phyloP scores from a whole-genome alignment of 2,329 filamentous ascomycete species.

The Ascochyta clinopodiicola region DNA sequence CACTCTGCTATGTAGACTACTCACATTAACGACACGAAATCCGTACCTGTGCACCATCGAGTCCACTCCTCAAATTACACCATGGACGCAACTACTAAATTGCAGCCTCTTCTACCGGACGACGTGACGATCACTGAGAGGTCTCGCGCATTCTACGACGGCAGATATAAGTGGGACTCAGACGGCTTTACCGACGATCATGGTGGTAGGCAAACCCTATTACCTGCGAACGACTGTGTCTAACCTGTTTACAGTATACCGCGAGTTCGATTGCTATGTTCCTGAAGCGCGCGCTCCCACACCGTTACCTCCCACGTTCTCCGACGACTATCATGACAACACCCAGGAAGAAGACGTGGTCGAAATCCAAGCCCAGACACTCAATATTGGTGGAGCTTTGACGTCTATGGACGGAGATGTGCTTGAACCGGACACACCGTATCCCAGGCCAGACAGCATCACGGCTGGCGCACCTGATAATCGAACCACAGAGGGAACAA shows the following conservation, averaged over 20 bases:
- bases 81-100: neutral
- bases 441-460: neutral
- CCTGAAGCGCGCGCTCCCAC: slow-evolving; percentile 28
- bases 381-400: too few relatives aligned
- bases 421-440: neutral
- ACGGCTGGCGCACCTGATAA: neutral
- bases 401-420: too few relatives aligned
- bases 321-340: slow-evolving; percentile 13
- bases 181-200: slow-evolving; percentile 37
- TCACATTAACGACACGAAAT: neutral
- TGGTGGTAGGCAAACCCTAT: slow-evolving; percentile 20
- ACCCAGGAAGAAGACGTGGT: neutral
- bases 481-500: neutral
- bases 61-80: neutral
- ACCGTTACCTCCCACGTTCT: slow-evolving; percentile 24
- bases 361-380: neutral
- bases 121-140: slow-evolving; percentile 23
- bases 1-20: neutral
- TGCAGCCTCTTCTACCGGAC: neutral
- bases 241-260: slow-evolving; percentile 15
- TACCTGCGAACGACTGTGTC: neutral
- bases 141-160: slow-evolving; percentile 41
- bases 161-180: slow-evolving; percentile 31
- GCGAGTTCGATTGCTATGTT: slow-evolving; percentile 26
- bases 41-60: neutral